phyloP scores from a whole-genome alignment of 345 rosid species.

The Brassica napus region Da-Ae NC_063434.1:8101001-8101500 shows the following conservation, averaged over 20 bases:
- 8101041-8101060: slow-evolving; percentile 44
- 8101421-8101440: slow-evolving; percentile 67
- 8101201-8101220: slow-evolving; percentile 81
- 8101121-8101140: slow-evolving; percentile 75
- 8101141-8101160: slow-evolving; percentile 61
- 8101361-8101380: slow-evolving; percentile 97
- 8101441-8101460: slow-evolving; percentile 68
- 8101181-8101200: slow-evolving; percentile 62
- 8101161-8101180: slow-evolving; percentile 43
- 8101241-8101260: neutral
- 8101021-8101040: slow-evolving; percentile 38
- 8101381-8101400: slow-evolving; percentile 74
- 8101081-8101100: slow-evolving; percentile 48
- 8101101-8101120: slow-evolving; percentile 72
- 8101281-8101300: slow-evolving; percentile 5
- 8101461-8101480: slow-evolving; percentile 88
- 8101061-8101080: slow-evolving; percentile 38
- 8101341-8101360: slow-evolving; percentile 90
- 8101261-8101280: neutral
- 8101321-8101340: slow-evolving; percentile 81
- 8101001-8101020: slow-evolving; percentile 45
- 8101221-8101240: neutral
- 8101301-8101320: slow-evolving; percentile 92
- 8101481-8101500: slow-evolving; percentile 66
- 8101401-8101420: slow-evolving; percentile 68